Base-by-base conservation (phyloP, 1,284 basidiomycete genomes). In the Anthracocystis panici-leucophaei region DNA sequence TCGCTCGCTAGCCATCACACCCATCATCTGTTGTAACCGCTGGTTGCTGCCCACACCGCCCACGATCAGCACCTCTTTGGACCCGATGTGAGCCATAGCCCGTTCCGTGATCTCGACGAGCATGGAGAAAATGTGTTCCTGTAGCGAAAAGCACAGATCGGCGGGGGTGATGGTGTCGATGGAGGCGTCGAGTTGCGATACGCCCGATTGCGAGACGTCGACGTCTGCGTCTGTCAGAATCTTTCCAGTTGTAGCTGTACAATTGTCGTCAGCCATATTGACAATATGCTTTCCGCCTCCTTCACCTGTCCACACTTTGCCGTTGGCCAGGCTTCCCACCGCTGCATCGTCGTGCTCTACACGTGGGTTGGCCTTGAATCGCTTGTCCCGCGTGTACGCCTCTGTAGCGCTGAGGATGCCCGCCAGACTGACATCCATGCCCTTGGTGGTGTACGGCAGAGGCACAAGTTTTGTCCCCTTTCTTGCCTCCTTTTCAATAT, bases 91-190 rank as follows among this genome's bases (percentile, higher is more conserved):
- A 21, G 97, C 97, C 96, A 99, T 98, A 0, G 97, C 97, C 46
- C 97, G 89, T 86, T 99, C 97, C 0, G 97, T 99, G 66, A 97
- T 99, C 87, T 99, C 97, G 21, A 99, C 97, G 4, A 99, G 89
- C 97, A 99, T 99, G 0, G 96, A 93, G 86, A 94, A 99, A 2
- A 98, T 91, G 4, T 94, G 97, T 86, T 99, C 97, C 86, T 99
- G 97, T 5, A 99, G 87, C 6, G 94, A 95, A 86, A 96, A 98
- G 86, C 97, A 99, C 20, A 99, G 87, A 86, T 99, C 97, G 23
- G 94, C 92, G 7, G 95, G 91, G 5, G 93, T 97, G 80, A 97
- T 94, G 63, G 46, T 62, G 45, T 80, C 60, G 25, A 74, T 45
- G 2, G 75, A 54, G 3, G 55, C 53, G 33, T 75, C 66, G 29